Base-by-base conservation (phyloP, 225 moss, liverwort and hornwort species). In the Marchantia paleacea region DNA sequence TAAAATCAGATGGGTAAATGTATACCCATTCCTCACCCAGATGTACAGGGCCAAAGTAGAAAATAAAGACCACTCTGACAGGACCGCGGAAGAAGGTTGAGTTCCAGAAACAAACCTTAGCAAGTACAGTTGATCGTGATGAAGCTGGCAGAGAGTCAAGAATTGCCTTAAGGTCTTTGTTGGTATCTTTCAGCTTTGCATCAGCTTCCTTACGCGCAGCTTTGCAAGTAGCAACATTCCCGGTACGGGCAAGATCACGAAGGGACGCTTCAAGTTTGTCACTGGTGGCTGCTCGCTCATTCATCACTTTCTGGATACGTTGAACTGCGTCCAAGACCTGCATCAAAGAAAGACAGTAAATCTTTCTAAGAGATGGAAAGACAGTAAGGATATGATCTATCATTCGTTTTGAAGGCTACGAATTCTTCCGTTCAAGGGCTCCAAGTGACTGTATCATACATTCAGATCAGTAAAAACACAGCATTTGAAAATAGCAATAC, bases 241-340 rank as follows among this genome's bases (percentile, higher is more conserved):
- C 94, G 51, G 94, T 89, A 81, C 97, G 92, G 47, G 90, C 87
- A 13, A 93, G 90, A 58, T 97, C 97, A 48, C 88, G 93, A 50
- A 97, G 75, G 22, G 97, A 90, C 47, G 90, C 89, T 79, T 97
- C 91, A 69, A 91, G 84, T 66, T 89, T 89, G 22, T 93, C 94
- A 51, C 92, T 90, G 4, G 89, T 87, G 48, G 81, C 80, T 64
- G 82, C 85, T 63, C 97, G 90, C 31, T 88, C 80, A 24, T 82
- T 81, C 82, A 97, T 81, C 73, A 93, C 77, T 84, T 91, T 97
- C 79, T 93, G 97, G 82, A 97, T 78, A 53, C 87, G 87, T 79
- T 93, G 92, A 30, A 93, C 86, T 73, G 92, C 87, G 84, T 97
- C 91, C 76, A 76, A 68, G 2, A 95, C 84, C 89, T 89, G 79